Conservation (phyloP, 495 filamentous ascomycete genomes). For the Rhizodiscina lignyota region DNA sequence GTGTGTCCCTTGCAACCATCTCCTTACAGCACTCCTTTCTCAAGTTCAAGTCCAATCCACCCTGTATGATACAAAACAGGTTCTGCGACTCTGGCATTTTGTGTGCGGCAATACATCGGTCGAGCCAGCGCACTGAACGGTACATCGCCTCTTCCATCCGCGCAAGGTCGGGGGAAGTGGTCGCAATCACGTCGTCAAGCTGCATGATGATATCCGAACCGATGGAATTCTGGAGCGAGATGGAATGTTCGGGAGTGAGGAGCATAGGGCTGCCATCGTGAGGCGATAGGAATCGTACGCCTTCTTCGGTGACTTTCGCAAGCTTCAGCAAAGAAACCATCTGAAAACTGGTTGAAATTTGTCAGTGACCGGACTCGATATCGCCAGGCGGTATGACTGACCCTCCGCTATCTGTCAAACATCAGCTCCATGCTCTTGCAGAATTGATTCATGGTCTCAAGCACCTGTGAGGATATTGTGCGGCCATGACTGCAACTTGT, state of each 20-base stretch:
- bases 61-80: conserved; percentile 98
- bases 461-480: conserved; percentile 71
- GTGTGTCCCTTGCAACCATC: conserved; percentile 85
- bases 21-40: conserved; percentile 66
- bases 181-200: conserved; percentile 91
- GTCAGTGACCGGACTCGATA: conserved; percentile 1
- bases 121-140: conserved; percentile 93
- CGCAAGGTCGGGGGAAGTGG: conserved; percentile 71
- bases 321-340: conserved; percentile 96
- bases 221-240: conserved; percentile 89
- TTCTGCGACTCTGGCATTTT: conserved; percentile 72
- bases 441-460: background rate
- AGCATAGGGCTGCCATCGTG: conserved; percentile 93
- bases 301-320: conserved; percentile 86
- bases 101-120: conserved; percentile 88
- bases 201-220: conserved; percentile 99
- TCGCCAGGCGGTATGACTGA: too few species aligned
- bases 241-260: conserved; percentile 93
- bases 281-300: conserved; percentile 83
- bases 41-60: conserved; percentile 82
- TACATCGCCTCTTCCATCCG: conserved; percentile 93
- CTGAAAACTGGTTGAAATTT: conserved; percentile 54
- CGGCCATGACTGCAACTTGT: conserved; percentile 87
- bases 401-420: conserved; percentile 70
- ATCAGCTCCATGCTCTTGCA: conserved; percentile 6